A percentile compares a stretch with the other conserved stretches of the same genome.
Conservation (phyloP, 2,329 filamentous ascomycete species). For the Curvularia hawaiiensis region DNA sequence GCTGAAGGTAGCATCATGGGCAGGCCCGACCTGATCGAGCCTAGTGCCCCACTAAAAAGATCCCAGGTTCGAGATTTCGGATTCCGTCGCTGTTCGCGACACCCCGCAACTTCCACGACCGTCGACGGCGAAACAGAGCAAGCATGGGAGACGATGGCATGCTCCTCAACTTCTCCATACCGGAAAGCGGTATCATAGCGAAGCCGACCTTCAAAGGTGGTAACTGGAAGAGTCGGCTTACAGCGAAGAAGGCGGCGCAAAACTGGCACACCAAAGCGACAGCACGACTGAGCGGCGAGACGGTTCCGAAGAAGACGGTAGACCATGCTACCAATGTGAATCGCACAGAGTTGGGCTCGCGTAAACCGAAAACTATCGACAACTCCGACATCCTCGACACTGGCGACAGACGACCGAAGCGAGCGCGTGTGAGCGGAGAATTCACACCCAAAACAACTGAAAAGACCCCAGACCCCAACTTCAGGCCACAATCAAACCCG, state of each 20-base stretch:
- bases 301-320: conserved; percentile 24
- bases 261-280: conserved; percentile 56
- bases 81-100: conserved; percentile 6
- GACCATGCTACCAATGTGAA: conserved; percentile 39
- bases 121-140: conserved; percentile 12
- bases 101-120: conserved; percentile 10
- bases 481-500: conserved; percentile 39
- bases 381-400: conserved; percentile 22
- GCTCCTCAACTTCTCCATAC: conserved; percentile 88
- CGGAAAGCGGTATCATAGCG: conserved; percentile 68
- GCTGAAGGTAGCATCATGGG: conserved; percentile 28
- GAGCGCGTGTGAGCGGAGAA: conserved; percentile 46
- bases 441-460: conserved; percentile 40
- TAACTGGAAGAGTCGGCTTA: conserved; percentile 87
- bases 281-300: conserved; percentile 38
- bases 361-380: conserved; percentile 23
- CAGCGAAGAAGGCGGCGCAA: conserved; percentile 72
- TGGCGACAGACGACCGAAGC: conserved; percentile 39
- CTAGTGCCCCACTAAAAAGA: conserved; percentile 30
- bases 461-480: conserved; percentile 25
- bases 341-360: conserved; percentile 35
- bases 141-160: conserved; percentile 93
- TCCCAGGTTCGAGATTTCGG: conserved; percentile 18
- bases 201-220: conserved; percentile 78
- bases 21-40: conserved; percentile 5